A percentile compares a stretch with the other conserved stretches of the same genome.
Conservation (phyloP, 768 basidiomycete genomes). For the Amanita fuliginea region DNA sequence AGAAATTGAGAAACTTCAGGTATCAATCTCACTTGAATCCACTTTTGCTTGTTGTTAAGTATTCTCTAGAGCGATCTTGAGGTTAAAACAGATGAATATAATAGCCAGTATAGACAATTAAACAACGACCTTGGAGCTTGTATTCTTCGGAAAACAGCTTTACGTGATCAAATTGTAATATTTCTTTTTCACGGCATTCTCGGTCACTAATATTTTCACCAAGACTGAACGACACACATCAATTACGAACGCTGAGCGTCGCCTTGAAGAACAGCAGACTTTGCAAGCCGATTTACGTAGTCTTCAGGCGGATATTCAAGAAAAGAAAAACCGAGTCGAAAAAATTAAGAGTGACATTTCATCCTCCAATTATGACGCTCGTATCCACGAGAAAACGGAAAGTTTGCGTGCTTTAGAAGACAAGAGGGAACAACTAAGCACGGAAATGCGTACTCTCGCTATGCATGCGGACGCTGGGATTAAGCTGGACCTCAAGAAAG, state of each 20-base stretch:
- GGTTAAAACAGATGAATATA: conserved; percentile 53
- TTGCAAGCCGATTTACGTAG: conserved; percentile 43
- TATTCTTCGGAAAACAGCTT: conserved; percentile 38
- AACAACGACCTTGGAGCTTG: conserved; percentile 42
- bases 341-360: conserved; percentile 50
- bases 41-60: background rate
- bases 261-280: conserved; percentile 44
- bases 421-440: conserved; percentile 54
- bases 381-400: conserved; percentile 39
- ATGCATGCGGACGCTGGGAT: conserved; percentile 76
- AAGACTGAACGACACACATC: conserved; percentile 41
- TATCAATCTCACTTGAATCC: conserved; percentile 15
- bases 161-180: conserved; percentile 50
- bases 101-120: conserved; percentile 43
- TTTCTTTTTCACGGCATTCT: background rate
- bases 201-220: background rate
- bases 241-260: conserved; percentile 40
- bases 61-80: conserved; percentile 38
- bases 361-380: conserved; percentile 53
- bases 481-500: conserved; percentile 62
- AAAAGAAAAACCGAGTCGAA: conserved; percentile 49
- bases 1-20: conserved; percentile 62
- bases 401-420: conserved; percentile 56
- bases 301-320: conserved; percentile 53
- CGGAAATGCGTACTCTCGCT: conserved; percentile 61